Percentiles rank a stretch among this genome's conserved stretches.
phyloP scores from a whole-genome alignment of 1,284 basidiomycete species.

The Sporisorium iseilematis-ciliati region DNA sequence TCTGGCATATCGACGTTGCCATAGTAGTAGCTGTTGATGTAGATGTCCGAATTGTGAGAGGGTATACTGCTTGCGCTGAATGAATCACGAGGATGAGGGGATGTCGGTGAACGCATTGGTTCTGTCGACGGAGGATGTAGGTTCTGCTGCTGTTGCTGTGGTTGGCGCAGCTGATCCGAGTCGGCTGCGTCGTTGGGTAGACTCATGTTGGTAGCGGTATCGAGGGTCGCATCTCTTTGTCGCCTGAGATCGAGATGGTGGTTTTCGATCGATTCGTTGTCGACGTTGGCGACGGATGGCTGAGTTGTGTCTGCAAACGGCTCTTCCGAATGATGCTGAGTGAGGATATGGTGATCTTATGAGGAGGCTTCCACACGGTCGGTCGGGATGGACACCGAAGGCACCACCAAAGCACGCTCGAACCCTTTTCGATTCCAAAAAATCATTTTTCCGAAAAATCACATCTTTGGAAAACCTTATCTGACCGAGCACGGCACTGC shows the following conservation, averaged over 20 bases:
- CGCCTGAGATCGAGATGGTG: slow-evolving; percentile 11
- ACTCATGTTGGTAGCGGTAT: slow-evolving; percentile 13
- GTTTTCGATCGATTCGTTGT: not conserved
- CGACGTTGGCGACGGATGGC: slow-evolving; percentile 5
- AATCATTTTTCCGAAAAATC: not conserved
- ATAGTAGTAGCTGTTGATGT: slow-evolving; percentile 59
- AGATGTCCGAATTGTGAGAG: slow-evolving; percentile 45
- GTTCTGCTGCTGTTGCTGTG: slow-evolving; percentile 3
- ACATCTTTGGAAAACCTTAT: slow-evolving; percentile 4
- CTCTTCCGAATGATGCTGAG: slow-evolving; percentile 3
- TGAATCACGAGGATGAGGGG: slow-evolving; percentile 27
- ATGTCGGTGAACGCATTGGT: slow-evolving; percentile 24
- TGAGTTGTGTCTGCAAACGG: slow-evolving; percentile 3
- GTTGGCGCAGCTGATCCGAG: not conserved
- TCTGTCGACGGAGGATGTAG: slow-evolving; percentile 27
- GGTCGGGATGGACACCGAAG: slow-evolving; percentile 2
- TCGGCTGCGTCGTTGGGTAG: not conserved
- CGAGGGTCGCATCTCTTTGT: slow-evolving; percentile 2
- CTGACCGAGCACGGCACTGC: not conserved
- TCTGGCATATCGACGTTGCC: slow-evolving; percentile 55
- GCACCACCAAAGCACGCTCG: not conserved
- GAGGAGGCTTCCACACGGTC: not conserved
- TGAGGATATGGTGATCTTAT: slow-evolving; percentile 5
- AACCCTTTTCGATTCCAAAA: not conserved
- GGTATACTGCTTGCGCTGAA: slow-evolving; percentile 50